phyloP scores from a whole-genome alignment of 345 rosid genomes.

The Eucalyptus lansdowneana region DNA sequence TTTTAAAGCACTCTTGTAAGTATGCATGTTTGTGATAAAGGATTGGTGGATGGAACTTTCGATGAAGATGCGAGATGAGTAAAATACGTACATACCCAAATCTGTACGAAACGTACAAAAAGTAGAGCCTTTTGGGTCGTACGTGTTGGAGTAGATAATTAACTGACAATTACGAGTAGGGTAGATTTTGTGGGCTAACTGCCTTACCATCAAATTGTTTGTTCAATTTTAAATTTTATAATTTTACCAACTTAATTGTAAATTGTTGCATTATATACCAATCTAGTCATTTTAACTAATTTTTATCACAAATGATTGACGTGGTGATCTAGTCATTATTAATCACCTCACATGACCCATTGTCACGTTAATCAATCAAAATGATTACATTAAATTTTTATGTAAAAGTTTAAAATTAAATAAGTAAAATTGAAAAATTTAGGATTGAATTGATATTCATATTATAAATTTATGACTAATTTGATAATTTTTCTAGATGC shows the following conservation, averaged over 20 bases:
- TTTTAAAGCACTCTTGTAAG: background rate
- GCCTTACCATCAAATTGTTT: background rate
- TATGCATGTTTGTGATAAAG: background rate
- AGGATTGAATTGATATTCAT: accelerated
- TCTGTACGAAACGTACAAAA: background rate
- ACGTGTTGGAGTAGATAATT: background rate
- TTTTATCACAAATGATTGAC: background rate
- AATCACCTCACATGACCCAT: accelerated
- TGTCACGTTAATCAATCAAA: accelerated
- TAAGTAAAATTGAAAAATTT: no score
- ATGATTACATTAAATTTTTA: background rate
- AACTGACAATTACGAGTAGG: background rate
- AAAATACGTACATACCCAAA: background rate
- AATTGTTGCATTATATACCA: background rate
- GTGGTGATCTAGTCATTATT: accelerated
- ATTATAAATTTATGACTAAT: no score
- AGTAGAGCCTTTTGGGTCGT: background rate
- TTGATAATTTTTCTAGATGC: no score
- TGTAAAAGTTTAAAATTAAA: background rate
- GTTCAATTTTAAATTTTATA: no score
- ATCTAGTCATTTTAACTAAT: accelerated
- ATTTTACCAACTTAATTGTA: no score
- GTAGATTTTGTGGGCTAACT: background rate
- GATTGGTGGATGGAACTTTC: background rate
- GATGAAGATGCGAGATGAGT: background rate